A percentile compares a stretch with the other conserved stretches of the same genome.
phyloP scores from a whole-genome alignment of 1,284 basidiomycete species.

The Malassezia nana region DNA sequence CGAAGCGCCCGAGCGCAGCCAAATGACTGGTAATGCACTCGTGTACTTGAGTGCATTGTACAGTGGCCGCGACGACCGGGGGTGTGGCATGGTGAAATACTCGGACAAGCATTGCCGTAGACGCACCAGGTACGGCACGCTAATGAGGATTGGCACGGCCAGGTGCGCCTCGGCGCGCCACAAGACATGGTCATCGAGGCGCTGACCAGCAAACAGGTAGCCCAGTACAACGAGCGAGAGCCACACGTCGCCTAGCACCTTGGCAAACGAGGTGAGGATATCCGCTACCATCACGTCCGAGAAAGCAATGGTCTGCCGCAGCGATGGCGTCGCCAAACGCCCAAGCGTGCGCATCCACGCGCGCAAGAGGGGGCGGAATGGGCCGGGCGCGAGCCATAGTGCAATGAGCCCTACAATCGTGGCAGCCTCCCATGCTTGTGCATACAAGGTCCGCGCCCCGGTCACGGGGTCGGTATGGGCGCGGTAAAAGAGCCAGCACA shows the following conservation, averaged over 20 bases:
- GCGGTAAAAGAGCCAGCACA: conserved; percentile 38
- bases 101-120: conserved; percentile 88
- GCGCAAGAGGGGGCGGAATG: conserved; percentile 23
- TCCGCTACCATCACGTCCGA: conserved; percentile 89
- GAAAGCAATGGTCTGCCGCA: conserved; percentile 64
- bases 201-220: neutral
- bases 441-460: conserved; percentile 30
- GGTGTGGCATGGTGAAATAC: conserved; percentile 52
- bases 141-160: conserved; percentile 70
- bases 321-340: conserved; percentile 63
- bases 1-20: conserved; percentile 45
- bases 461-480: conserved; percentile 26
- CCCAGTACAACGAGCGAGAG: conserved; percentile 53
- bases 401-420: conserved; percentile 22
- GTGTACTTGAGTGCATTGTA: conserved; percentile 94
- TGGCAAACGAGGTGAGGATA: conserved; percentile 89
- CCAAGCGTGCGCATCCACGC: conserved; percentile 48
- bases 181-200: conserved; percentile 35
- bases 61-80: conserved; percentile 56
- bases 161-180: conserved; percentile 39
- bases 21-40: conserved; percentile 93
- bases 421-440: conserved; percentile 37
- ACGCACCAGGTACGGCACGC: conserved; percentile 79
- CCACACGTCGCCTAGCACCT: conserved; percentile 90
- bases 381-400: conserved; percentile 34